A percentile compares a stretch with the other conserved stretches of the same genome.
Conservation (phyloP, 768 basidiomycete species). For the Trametes villosa region DNA sequence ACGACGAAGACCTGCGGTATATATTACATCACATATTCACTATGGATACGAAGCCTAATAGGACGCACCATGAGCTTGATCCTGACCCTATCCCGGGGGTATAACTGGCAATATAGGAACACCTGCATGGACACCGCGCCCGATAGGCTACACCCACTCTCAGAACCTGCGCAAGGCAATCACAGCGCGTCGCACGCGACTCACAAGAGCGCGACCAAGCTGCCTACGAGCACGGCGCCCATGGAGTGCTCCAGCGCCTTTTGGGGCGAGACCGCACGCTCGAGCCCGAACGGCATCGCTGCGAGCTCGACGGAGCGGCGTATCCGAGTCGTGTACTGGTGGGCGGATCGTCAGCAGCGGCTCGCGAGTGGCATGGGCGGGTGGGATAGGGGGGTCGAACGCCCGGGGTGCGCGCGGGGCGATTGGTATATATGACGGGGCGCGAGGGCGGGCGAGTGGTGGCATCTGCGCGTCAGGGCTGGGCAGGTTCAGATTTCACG, state of each 20-base stretch:
- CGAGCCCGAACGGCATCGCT: neutral
- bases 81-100: constrained; percentile 13
- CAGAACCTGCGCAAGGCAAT: neutral
- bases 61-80: constrained; percentile 21
- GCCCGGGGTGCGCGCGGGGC: neutral
- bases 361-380: neutral
- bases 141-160: constrained; percentile 9
- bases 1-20: constrained; percentile 9
- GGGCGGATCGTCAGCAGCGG: neutral
- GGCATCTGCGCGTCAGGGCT: neutral
- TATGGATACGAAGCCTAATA: neutral
- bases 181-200: neutral
- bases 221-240: constrained; percentile 24
- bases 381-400: neutral
- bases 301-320: neutral
- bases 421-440: neutral
- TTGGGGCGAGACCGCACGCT: constrained; percentile 10
- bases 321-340: neutral
- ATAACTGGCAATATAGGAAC: constrained; percentile 18
- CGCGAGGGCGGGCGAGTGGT: neutral
- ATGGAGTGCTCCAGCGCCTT: constrained; percentile 12
- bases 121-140: constrained; percentile 24
- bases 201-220: constrained; percentile 17
- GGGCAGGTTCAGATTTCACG: neutral
- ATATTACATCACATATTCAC: too few relatives aligned